These are phyloP conservation scores for Gaeumannomyces sp. DNA, from an alignment of 2,329 filamentous ascomycete genomes.

Conservation along the genomic window DNA sequence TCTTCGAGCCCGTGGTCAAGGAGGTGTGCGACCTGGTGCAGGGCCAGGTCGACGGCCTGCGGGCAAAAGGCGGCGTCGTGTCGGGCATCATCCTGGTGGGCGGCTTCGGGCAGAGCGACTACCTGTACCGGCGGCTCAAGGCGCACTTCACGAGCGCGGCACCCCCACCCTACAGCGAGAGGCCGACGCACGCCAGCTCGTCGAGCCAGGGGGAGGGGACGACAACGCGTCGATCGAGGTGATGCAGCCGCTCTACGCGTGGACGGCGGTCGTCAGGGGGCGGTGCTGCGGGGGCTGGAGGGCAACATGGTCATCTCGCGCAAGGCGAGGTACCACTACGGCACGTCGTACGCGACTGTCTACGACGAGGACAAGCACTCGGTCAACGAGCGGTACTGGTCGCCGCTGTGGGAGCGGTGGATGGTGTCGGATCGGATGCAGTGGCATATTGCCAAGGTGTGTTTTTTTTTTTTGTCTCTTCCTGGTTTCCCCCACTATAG, in stretches of 20 bases:
- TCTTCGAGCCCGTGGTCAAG: constrained; percentile 70
- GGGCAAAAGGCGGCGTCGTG: constrained; percentile 54
- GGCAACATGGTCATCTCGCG: constrained; percentile 74
- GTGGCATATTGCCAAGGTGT: constrained; percentile 75
- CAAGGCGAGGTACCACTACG: constrained; percentile 70
- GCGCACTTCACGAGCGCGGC: constrained; percentile 56
- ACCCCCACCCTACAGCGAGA: constrained; percentile 60
- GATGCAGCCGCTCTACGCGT: constrained; percentile 76
- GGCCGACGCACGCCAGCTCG: constrained; percentile 58
- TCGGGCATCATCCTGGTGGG: constrained; percentile 76
- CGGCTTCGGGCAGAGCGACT: constrained; percentile 74
- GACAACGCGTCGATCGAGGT: constrained; percentile 62
- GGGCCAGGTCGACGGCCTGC: constrained; percentile 59
- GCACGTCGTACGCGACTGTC: constrained; percentile 73
- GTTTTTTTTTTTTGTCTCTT: constrained; percentile 18
- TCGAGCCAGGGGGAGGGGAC: constrained; percentile 24
- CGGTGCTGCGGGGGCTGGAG: constrained; percentile 67
- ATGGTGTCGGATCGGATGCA: constrained; percentile 81
- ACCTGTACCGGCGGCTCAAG: constrained; percentile 66
- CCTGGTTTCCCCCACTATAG: no score
- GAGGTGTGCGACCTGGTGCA: constrained; percentile 63
- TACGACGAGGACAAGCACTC: constrained; percentile 72
- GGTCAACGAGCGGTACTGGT: constrained; percentile 71
- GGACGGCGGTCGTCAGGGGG: constrained; percentile 76
- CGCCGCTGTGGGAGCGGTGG: constrained; percentile 72